Percentiles rank a stretch among this genome's conserved stretches.
Evolutionary conservation across 1,139 yeast genomes (phyloP).

Genomic region (Pichia sorboxylosa): DNA sequence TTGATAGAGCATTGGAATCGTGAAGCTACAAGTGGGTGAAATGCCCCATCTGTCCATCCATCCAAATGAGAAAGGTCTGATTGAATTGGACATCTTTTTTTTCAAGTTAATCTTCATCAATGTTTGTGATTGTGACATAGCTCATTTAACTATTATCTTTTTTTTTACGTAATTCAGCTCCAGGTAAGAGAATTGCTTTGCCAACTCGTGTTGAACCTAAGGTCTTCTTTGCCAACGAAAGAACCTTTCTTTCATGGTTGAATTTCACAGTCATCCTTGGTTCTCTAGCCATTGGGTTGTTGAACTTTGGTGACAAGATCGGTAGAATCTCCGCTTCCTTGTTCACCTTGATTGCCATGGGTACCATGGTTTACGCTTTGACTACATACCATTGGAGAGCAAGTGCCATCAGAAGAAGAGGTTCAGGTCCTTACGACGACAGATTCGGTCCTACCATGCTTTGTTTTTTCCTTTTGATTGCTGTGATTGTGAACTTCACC

Average conservation of each 20-base stretch:
- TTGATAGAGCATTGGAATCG: no score
- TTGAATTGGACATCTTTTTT: no score
- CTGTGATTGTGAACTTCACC: constrained; percentile 84
- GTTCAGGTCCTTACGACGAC: constrained; percentile 96
- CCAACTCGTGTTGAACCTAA: constrained; percentile 98
- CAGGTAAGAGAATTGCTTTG: constrained; percentile 85
- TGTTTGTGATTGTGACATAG: no score
- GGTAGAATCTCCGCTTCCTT: constrained; percentile 91
- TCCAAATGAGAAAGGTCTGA: no score
- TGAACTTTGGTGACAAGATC: constrained; percentile 89
- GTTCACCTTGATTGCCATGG: constrained; percentile 92
- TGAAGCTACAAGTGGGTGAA: no score
- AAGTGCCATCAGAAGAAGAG: constrained; percentile 92
- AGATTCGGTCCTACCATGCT: constrained; percentile 98
- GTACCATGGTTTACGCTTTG: constrained; percentile 91
- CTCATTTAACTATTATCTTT: not conserved
- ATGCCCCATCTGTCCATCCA: no score
- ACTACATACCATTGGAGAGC: constrained; percentile 99
- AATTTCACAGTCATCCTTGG: constrained; percentile 96
- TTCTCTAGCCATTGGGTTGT: constrained; percentile 87
- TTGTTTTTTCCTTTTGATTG: constrained; percentile 82
- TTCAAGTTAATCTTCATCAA: no score
- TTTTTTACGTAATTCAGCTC: constrained; percentile 13
- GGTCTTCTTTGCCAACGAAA: constrained; percentile 96
- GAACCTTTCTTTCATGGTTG: constrained; percentile 96